Conservation (phyloP, 164 flowering plant genomes). For the Buxus sempervirens region DNA sequence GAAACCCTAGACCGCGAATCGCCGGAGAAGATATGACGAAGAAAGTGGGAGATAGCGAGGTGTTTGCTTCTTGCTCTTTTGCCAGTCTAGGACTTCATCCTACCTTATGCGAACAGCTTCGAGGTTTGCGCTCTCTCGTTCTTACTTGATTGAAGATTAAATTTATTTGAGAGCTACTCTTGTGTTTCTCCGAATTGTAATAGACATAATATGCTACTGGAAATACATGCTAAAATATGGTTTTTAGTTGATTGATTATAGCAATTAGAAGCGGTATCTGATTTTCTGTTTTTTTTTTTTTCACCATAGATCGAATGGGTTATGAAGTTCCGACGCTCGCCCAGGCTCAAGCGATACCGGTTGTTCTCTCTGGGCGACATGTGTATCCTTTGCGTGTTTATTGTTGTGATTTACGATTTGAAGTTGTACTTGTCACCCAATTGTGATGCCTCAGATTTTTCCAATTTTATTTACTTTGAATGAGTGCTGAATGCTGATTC, state of each 20-base stretch:
- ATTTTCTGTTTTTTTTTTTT: not conserved
- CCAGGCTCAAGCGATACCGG: conserved; percentile 90
- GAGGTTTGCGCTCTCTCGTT: conserved; percentile 36
- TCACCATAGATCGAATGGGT: conserved; percentile 73
- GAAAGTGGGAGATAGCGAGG: conserved; percentile 18
- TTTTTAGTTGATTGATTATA: not conserved
- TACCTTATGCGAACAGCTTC: conserved; percentile 67
- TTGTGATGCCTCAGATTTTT: not conserved
- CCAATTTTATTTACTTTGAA: not conserved
- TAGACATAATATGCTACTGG: not conserved
- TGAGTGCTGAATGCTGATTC: conserved; percentile 1
- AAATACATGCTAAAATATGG: not conserved
- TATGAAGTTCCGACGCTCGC: conserved; percentile 74
- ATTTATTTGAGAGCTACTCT: not conserved
- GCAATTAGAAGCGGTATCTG: not conserved
- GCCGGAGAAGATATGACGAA: not conserved
- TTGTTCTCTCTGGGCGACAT: conserved; percentile 72
- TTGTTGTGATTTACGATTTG: not conserved
- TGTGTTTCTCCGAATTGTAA: not conserved
- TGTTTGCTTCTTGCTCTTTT: conserved; percentile 76
- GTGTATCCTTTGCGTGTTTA: conserved; percentile 45
- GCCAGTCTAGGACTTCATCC: conserved; percentile 73
- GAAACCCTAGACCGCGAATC: not conserved
- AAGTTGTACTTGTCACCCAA: not conserved
- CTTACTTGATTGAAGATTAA: not conserved